phyloP scores from a whole-genome alignment of 805 yeast species.

The Danielia reshetovae region DNA sequence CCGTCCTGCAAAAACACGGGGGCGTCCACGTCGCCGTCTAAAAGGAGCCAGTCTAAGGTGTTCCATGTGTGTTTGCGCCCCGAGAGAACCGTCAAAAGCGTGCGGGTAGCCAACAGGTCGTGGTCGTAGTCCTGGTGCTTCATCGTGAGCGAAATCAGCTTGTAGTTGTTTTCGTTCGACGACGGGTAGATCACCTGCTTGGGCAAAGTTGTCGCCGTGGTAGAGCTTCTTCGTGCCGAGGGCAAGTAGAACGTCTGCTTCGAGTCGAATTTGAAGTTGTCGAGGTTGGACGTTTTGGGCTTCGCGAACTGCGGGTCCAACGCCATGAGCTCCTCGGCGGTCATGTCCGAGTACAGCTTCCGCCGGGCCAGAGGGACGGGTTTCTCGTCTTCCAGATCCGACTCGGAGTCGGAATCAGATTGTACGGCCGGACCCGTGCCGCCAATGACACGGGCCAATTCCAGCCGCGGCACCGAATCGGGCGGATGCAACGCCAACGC shows the following conservation, averaged over 20 bases:
- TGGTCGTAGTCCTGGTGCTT: slow-evolving; percentile 39
- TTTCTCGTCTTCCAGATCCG: slow-evolving; percentile 5
- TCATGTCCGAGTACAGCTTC: slow-evolving; percentile 48
- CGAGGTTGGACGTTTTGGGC: slow-evolving; percentile 36
- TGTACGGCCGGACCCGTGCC: neutral
- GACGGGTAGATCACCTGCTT: slow-evolving; percentile 23
- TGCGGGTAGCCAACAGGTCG: slow-evolving; percentile 16
- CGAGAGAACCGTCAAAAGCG: slow-evolving; percentile 33
- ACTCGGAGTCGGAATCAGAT: slow-evolving; percentile 1
- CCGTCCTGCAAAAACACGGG: slow-evolving; percentile 32
- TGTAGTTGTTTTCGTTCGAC: slow-evolving; percentile 42
- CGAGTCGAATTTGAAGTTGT: slow-evolving; percentile 42
- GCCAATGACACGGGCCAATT: slow-evolving; percentile 10
- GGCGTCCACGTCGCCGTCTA: slow-evolving; percentile 6
- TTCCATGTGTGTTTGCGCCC: slow-evolving; percentile 46
- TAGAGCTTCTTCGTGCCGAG: slow-evolving; percentile 4
- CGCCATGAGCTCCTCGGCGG: slow-evolving; percentile 51
- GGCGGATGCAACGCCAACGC: slow-evolving; percentile 14
- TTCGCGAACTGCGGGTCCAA: slow-evolving; percentile 50
- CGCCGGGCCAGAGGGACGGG: slow-evolving; percentile 21
- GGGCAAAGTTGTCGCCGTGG: slow-evolving; percentile 3
- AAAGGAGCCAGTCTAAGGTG: slow-evolving; percentile 35
- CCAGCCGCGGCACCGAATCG: slow-evolving; percentile 13
- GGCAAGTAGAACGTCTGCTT: slow-evolving; percentile 22
- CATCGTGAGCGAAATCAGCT: slow-evolving; percentile 36